Evolutionary conservation across 2,329 filamentous ascomycete genomes (phyloP).

Genomic region (Fusarium sp.): DNA sequence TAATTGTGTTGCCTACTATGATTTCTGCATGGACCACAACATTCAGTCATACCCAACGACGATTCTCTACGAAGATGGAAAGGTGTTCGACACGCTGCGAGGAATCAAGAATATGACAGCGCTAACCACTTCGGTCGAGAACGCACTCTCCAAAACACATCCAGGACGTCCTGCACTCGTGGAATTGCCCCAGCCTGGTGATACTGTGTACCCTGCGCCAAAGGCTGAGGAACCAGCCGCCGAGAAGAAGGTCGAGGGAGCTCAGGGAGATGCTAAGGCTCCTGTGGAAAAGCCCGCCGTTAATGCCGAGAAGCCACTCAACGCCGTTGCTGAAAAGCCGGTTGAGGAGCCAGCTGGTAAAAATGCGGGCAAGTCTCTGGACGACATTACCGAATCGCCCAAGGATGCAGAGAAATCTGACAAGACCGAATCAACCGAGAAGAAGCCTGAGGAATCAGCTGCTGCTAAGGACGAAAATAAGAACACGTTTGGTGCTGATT

Average conservation of each 20-base stretch:
- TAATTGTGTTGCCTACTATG: conserved; percentile 86
- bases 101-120: conserved; percentile 75
- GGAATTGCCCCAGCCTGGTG: conserved; percentile 77
- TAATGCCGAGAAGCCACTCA: conserved; percentile 33
- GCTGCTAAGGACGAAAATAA: conserved; percentile 44
- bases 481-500: conserved; percentile 41
- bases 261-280: conserved; percentile 48
- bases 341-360: conserved; percentile 30
- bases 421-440: conserved; percentile 41
- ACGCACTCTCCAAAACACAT: conserved; percentile 77
- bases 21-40: conserved; percentile 76
- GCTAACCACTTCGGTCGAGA: conserved; percentile 78
- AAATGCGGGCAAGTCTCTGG: conserved; percentile 21
- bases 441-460: conserved; percentile 35
- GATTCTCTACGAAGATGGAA: conserved; percentile 81
- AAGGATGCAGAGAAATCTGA: conserved; percentile 40
- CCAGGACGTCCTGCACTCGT: conserved; percentile 79
- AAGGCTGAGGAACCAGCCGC: conserved; percentile 16
- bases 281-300: conserved; percentile 40
- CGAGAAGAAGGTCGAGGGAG: conserved; percentile 33
- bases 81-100: conserved; percentile 68
- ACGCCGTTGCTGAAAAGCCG: conserved; percentile 28
- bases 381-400: conserved; percentile 42
- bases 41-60: conserved; percentile 81
- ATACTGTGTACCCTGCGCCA: conserved; percentile 56